Evolutionary conservation across 768 basidiomycete genomes (phyloP).

Genomic region (Termitomyces sp.): DNA sequence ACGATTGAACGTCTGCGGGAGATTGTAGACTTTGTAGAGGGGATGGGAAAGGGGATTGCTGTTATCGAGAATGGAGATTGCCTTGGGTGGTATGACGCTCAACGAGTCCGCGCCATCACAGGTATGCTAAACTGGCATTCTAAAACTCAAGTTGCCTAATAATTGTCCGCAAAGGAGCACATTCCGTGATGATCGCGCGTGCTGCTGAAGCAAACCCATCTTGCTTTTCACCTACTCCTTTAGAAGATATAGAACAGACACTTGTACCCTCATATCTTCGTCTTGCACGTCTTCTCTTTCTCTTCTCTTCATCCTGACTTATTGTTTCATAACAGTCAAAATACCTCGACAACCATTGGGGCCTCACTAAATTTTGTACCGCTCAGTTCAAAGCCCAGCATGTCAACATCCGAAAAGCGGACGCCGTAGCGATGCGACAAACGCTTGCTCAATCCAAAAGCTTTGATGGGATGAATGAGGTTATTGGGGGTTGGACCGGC

Average conservation of each 20-base stretch:
- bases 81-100: slow-evolving; percentile 71
- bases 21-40: slow-evolving; percentile 81
- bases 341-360: slow-evolving; percentile 78
- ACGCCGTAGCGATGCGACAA: slow-evolving; percentile 54
- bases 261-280: slow-evolving; percentile 74
- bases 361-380: slow-evolving; percentile 85
- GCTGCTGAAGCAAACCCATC: slow-evolving; percentile 92
- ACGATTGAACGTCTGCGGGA: slow-evolving; percentile 74
- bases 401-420: slow-evolving; percentile 50
- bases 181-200: slow-evolving; percentile 95
- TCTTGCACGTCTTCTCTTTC: slow-evolving; percentile 42
- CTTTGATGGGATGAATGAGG: slow-evolving; percentile 49
- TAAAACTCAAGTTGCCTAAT: neutral
- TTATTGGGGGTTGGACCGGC: slow-evolving; percentile 56
- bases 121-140: slow-evolving; percentile 38
- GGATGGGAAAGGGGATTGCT: slow-evolving; percentile 73
- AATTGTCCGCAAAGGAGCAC: slow-evolving; percentile 48
- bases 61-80: slow-evolving; percentile 96
- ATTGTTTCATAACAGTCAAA: slow-evolving; percentile 36
- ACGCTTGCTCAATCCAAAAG: slow-evolving; percentile 57
- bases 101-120: slow-evolving; percentile 68
- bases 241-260: slow-evolving; percentile 64
- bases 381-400: slow-evolving; percentile 75
- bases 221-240: slow-evolving; percentile 70
- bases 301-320: neutral